Base-by-base conservation (phyloP, 768 basidiomycete genomes). In the Rhizopogon roseolus region DNA sequence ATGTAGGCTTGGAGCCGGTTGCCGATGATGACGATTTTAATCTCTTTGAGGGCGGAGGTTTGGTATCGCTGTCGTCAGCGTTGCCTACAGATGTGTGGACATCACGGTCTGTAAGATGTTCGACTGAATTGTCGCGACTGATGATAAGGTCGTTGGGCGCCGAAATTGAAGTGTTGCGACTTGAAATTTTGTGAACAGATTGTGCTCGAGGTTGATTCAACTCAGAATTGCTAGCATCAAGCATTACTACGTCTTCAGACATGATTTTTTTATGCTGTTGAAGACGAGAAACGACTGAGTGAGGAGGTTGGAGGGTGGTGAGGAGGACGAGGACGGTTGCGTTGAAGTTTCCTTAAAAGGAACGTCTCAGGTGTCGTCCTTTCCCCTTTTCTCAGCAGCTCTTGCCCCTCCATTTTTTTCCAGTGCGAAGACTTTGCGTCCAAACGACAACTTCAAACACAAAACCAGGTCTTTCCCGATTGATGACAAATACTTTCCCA, bases 341-440 rank as follows among this genome's bases (percentile, higher is more conserved):
- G 64, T 40, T 66, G 67, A 64, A 56, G 60, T 58, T 71, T 58
- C 67, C 69, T 59, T 69, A 69, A 65, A 69, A 69, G 67, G 67
- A 68, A 68, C 67, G 62, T 69, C 61, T 65, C 67, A 66, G 61
- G 55, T 62, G 61, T 46, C 27, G 55, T 43, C 38, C 50, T 49
- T 52, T 51, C 63, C 48, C 49, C 42, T 44, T 60, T 66, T 63
- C 65, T 62, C 64, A 67, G 58, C 66, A 57, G 58, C 63, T 58
- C 62, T 66, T 43, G 52, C 54, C 56, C 37, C 37, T 38, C 37
- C 37, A 38, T 38, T 22, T 22, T 22, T 22, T 22, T 22, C 22
- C 22, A 38, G 13, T 38, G 37, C 37, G 37, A 38, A 22, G 16
- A 32, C 29, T 32, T 32, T 32, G 29, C 29, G 29, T 32, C 8